These are phyloP conservation scores for Hygrocybe coccinea DNA, from an alignment of 768 basidiomycete genomes.

Conservation along the genomic window DNA sequence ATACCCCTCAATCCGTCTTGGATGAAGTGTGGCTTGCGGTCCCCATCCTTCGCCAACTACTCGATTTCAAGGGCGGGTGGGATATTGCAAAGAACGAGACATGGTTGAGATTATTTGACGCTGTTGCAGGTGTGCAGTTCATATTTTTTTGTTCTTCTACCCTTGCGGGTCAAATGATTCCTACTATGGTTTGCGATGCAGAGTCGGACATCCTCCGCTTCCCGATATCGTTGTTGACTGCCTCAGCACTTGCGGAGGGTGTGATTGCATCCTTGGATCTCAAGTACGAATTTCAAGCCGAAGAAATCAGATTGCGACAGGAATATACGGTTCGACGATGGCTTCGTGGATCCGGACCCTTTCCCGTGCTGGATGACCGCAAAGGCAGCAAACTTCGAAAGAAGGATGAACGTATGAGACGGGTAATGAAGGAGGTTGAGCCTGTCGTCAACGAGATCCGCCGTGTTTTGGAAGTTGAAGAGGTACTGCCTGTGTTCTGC, in stretches of 20 bases:
- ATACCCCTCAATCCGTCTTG: conserved; percentile 50
- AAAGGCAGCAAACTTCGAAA: neutral
- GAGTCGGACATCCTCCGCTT: conserved; percentile 52
- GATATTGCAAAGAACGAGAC: conserved; percentile 38
- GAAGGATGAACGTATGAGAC: neutral
- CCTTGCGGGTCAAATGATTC: neutral
- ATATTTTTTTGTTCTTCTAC: neutral
- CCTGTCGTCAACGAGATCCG: neutral
- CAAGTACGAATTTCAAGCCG: conserved; percentile 30
- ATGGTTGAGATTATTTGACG: conserved; percentile 48
- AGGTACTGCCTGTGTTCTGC: too few species aligned
- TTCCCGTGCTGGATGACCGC: neutral
- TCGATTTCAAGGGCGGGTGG: conserved; percentile 44
- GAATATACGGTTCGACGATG: neutral
- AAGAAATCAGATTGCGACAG: neutral
- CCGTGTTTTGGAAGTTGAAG: neutral
- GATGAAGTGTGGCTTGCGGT: conserved; percentile 57
- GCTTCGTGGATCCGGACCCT: neutral
- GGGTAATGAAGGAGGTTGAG: neutral
- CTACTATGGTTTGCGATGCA: conserved; percentile 16
- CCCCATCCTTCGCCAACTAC: conserved; percentile 44
- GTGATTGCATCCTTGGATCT: conserved; percentile 35
- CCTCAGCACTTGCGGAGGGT: conserved; percentile 46
- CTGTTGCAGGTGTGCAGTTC: conserved; percentile 35
- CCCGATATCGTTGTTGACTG: conserved; percentile 51